Base-by-base conservation (phyloP, 768 basidiomycete species). In the Lactarius deliciosus region DNA sequence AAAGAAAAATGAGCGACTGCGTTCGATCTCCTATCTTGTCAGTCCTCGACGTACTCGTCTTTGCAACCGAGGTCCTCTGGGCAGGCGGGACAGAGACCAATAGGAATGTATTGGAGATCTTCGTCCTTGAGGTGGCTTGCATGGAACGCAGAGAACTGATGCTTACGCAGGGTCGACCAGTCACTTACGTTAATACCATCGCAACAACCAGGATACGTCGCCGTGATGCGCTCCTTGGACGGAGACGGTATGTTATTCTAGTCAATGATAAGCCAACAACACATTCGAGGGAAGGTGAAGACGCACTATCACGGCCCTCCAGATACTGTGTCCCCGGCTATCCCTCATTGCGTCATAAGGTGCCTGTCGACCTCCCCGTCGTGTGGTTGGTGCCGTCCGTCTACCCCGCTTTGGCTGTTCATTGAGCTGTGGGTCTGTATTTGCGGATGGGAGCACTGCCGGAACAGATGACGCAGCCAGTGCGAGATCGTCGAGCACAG, bases 141-240 rank as follows among this genome's bases (percentile, higher is more conserved):
- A n/a, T 53, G 45, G n/a, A 6, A 16, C 9, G 36, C 28, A 25
- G 50, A 38, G 15, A 43, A 54, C 18, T 40, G 50, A 30, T 62
- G 56, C 56, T 57, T 57, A 10, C 56, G 56, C 34, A 32, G 56
- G 30, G 56, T 57, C n/a, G 56, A 57, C 30, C 32, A 57, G 30
- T 57, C 56, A 9, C 34, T 16, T 1, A 13, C 32, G 15, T 34
- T 36, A 9, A 57, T 57, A 3, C 11, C 34, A 22, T 57, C 56
- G 56, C 56, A 57, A 57, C 56, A 57, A 32, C 56, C 56, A 30
- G 1, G 22, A 54, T 54, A 54, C 18, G 47, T 54, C 53, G 50
- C 34, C 8, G 13, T 34, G 16, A 50, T 38, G 32, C n/a, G 47
- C 50, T 30, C 61, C 28, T 22, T 20, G 18, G 50, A 56, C 9